Evolutionary conservation across 768 basidiomycete genomes (phyloP).

Genomic region (Phlegmacium glaucopus): DNA sequence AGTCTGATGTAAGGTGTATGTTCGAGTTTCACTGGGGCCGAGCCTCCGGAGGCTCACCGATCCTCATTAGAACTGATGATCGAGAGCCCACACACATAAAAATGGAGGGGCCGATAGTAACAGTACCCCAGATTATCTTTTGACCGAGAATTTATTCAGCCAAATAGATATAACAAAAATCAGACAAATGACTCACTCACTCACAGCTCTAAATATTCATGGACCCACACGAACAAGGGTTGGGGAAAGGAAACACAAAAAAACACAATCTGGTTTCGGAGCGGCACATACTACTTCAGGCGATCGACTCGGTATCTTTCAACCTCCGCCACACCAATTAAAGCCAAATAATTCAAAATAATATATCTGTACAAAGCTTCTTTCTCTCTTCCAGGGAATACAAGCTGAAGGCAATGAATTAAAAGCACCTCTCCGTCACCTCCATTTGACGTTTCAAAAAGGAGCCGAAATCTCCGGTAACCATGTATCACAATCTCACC

Average conservation of each 20-base stretch:
- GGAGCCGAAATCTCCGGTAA: too few species aligned
- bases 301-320: slow-evolving; percentile 16
- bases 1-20: slow-evolving; percentile 32
- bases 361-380: slow-evolving; percentile 4
- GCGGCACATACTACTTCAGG: slow-evolving; percentile 23
- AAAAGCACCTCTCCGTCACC: too few species aligned
- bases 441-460: too few species aligned
- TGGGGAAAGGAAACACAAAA: slow-evolving; percentile 5
- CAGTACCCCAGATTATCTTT: slow-evolving; percentile 3
- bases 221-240: not conserved
- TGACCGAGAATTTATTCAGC: not conserved
- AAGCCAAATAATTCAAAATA: slow-evolving; percentile 9
- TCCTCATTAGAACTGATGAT: slow-evolving; percentile 22
- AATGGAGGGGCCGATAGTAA: slow-evolving; percentile 6
- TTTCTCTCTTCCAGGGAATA: not conserved
- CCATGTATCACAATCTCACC: too few species aligned
- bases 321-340: slow-evolving; percentile 14
- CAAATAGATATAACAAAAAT: not conserved
- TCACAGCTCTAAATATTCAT: not conserved
- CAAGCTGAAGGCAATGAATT: not conserved
- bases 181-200: not conserved
- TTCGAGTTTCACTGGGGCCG: slow-evolving; percentile 24
- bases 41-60: slow-evolving; percentile 20
- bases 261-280: slow-evolving; percentile 21
- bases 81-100: slow-evolving; percentile 11